These are phyloP conservation scores for Penicillium tannophilum DNA, from an alignment of 495 filamentous ascomycete species.

Conservation along the genomic window DNA sequence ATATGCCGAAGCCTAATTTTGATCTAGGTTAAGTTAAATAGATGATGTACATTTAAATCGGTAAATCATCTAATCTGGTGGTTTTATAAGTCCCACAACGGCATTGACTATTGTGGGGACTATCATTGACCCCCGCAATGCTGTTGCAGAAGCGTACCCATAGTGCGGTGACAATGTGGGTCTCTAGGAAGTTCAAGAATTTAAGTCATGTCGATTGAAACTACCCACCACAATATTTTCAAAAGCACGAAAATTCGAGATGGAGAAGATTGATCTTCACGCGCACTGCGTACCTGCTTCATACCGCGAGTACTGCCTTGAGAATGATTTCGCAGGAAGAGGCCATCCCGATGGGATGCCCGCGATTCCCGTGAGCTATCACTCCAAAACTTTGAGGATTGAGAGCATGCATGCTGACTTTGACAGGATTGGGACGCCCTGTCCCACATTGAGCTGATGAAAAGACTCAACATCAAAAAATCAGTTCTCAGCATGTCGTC, in stretches of 20 bases:
- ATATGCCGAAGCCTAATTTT: too few species aligned
- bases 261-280: conserved; percentile 40
- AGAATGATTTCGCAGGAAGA: conserved; percentile 35
- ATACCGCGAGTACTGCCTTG: conserved; percentile 36
- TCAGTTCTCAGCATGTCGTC: conserved; percentile 55
- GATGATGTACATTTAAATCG: too few species aligned
- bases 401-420: neutral
- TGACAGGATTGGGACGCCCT: conserved; percentile 43
- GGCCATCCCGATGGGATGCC: conserved; percentile 51
- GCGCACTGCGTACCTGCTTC: conserved; percentile 37
- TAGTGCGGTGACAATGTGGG: too few species aligned
- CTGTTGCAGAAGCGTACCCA: too few species aligned
- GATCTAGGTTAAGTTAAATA: too few species aligned
- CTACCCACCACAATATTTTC: too few species aligned
- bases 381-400: neutral
- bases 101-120: too few species aligned
- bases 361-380: conserved; percentile 36
- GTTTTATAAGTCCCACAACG: too few species aligned
- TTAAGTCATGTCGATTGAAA: too few species aligned
- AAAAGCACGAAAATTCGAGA: neutral
- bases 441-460: conserved; percentile 51
- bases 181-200: too few species aligned
- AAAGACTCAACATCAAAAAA: conserved; percentile 42
- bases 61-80: too few species aligned
- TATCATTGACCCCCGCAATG: too few species aligned